A percentile compares a stretch with the other conserved stretches of the same genome.
phyloP scores from a whole-genome alignment of 2,329 filamentous ascomycete species.

The Trichoderma aggressivum region DNA sequence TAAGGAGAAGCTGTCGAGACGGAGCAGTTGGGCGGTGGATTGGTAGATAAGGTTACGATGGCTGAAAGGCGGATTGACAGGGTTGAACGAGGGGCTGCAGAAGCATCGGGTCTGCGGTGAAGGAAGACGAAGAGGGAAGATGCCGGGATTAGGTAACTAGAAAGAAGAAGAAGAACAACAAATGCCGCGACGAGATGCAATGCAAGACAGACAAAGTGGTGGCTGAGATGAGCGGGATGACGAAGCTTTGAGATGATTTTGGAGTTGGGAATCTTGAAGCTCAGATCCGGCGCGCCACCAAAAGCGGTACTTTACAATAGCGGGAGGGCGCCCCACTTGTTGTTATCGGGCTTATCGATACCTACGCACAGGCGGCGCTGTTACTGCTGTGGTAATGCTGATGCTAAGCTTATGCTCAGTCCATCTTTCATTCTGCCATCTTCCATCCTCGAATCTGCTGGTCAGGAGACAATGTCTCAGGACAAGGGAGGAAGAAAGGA shows the following conservation, averaged over 20 bases:
- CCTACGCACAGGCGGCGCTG: background rate
- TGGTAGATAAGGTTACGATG: background rate
- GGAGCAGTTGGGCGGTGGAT: background rate
- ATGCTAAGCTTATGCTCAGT: background rate
- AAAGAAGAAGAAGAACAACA: background rate
- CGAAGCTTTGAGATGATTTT: background rate
- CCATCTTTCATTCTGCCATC: no score
- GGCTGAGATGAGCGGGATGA: background rate
- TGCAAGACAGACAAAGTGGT: background rate
- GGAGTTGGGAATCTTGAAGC: slow-evolving; percentile 4
- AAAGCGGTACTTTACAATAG: background rate
- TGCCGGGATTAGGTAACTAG: background rate
- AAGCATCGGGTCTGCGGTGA: background rate
- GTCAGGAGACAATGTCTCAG: background rate
- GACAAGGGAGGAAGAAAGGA: background rate
- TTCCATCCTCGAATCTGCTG: no score
- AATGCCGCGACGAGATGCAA: background rate
- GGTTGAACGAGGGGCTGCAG: background rate
- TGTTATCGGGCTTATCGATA: slow-evolving; percentile 9
- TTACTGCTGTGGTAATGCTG: background rate
- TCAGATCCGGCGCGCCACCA: slow-evolving; percentile 9
- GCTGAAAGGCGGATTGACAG: background rate
- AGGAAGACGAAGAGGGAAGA: background rate
- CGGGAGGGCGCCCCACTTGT: background rate
- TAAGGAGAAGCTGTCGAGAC: background rate